Evolutionary conservation across 495 filamentous ascomycete species (phyloP), one percentile per base, ranked within the genome.

Genomic region (Lepraria neglecta): DNA sequence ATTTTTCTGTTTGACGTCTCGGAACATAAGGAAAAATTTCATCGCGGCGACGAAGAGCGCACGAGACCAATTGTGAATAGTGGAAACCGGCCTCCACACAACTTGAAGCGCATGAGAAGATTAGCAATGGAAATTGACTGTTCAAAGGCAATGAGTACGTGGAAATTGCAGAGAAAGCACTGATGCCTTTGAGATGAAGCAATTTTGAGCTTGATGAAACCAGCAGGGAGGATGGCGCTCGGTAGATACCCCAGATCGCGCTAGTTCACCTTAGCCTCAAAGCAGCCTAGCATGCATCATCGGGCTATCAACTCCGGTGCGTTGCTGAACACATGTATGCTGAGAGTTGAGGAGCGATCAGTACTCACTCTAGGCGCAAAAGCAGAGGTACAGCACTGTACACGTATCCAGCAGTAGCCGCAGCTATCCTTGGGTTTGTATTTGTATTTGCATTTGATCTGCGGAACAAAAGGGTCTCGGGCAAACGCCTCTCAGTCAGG

Each of bases 171-270:
- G 15, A 54, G 15, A 35, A 53, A 14, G 15, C 4, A 54, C 10
- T 19, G 2, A 54, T 30, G 30, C 12, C 12, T 38, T n/a, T 35
- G 11, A n/a, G 12, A 53, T 53, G 51, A 19, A 15, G 51, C 51
- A 33, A 33, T 35, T 14, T 2, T 17, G 9, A 33, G n/a, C 12
- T 31, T n/a, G 50, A 15, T 31, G 15, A 19, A 33, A 15, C 30
- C 6, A 38, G 43, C 5, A 45, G 6, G 43, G 14, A 17, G n/a
- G 15, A 3, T 4, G 30, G 7, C 21, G n/a, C 35, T 54, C 51
- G 51, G 17, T 35, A 54, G 19, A 38, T 54, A 54, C 31, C 51
- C 51, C 31, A 54, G 51, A 54, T 38, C n/a, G 17, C 51, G 31
- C 51, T 54, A 54, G 30, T 54, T 19, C 31, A 19, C 11, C 19